A percentile compares a stretch with the other conserved stretches of the same genome.
Evolutionary conservation across 1,139 yeast genomes (phyloP).

Genomic region (Kodamaea plutei): DNA sequence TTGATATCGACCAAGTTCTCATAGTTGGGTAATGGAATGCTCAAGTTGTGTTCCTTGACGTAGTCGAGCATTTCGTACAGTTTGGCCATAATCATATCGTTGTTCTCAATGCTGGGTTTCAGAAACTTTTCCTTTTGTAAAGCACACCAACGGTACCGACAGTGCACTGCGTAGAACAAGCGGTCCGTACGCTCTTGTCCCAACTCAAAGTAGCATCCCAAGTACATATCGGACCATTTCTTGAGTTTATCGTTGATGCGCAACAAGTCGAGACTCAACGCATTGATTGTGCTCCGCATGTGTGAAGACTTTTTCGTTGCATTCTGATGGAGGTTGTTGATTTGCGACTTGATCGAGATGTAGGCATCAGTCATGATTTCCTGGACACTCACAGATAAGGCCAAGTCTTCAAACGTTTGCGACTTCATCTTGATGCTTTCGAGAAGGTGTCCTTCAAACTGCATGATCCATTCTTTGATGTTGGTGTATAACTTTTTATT

Average conservation of each 20-base stretch:
- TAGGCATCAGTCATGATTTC: constrained; percentile 57
- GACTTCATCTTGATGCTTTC: too few species aligned
- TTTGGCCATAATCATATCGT: constrained; percentile 22
- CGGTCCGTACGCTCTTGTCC: not conserved
- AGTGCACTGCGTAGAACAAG: constrained; percentile 5
- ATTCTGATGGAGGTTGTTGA: constrained; percentile 16
- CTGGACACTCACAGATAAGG: constrained; percentile 32
- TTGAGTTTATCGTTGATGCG: constrained; percentile 32
- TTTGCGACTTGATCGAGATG: constrained; percentile 29
- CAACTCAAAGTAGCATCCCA: constrained; percentile 11
- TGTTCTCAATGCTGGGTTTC: constrained; percentile 29
- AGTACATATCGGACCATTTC: constrained; percentile 32
- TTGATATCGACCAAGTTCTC: constrained; percentile 59
- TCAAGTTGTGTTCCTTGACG: constrained; percentile 12
- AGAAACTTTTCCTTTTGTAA: constrained; percentile 30
- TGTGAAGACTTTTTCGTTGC: constrained; percentile 18
- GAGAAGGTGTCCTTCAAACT: constrained; percentile 23
- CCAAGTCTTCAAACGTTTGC: constrained; percentile 5
- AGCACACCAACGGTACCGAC: constrained; percentile 34
- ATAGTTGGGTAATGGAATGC: constrained; percentile 40
- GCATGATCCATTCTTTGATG: constrained; percentile 33
- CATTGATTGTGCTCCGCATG: constrained; percentile 24
- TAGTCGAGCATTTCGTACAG: constrained; percentile 20
- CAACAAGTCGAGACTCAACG: constrained; percentile 34
- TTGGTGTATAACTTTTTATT: constrained; percentile 17